These are phyloP conservation scores for Artemisia tridentata DNA, from an alignment of 129 eudicot species.

Conservation along the genomic window DNA sequence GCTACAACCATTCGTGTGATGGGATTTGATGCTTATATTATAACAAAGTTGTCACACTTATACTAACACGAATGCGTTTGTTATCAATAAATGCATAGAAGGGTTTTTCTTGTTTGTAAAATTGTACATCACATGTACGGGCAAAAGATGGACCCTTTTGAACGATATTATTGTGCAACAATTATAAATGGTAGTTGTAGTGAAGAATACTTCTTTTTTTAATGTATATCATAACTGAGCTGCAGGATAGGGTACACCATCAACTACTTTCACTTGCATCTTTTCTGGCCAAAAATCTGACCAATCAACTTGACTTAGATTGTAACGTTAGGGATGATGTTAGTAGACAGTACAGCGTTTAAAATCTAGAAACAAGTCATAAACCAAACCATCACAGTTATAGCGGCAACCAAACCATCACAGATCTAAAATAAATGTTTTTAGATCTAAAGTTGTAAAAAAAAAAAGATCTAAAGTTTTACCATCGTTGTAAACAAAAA, in stretches of 20 bases:
- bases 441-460: too few species aligned
- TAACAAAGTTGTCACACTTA: background rate
- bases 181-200: background rate
- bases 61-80: constrained; percentile 1
- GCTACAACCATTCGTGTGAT: constrained; percentile 27
- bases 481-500: too few species aligned
- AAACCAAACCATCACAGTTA: too few species aligned
- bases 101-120: constrained; percentile 26
- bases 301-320: background rate
- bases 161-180: background rate
- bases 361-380: too few species aligned
- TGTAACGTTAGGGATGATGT: background rate
- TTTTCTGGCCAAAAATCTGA: background rate
- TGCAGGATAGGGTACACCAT: too few species aligned
- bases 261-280: background rate
- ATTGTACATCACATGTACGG: constrained; percentile 21
- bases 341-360: too few species aligned
- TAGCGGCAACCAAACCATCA: too few species aligned
- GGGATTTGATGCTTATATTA: constrained; percentile 13
- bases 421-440: too few species aligned
- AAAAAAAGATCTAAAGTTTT: too few species aligned
- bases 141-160: constrained; percentile 25
- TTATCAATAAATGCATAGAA: constrained; percentile 20
- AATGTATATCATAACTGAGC: background rate
- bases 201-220: too few species aligned